phyloP scores from a whole-genome alignment of 2,329 filamentous ascomycete species.

The Ploettnerulaceae sp. region DNA sequence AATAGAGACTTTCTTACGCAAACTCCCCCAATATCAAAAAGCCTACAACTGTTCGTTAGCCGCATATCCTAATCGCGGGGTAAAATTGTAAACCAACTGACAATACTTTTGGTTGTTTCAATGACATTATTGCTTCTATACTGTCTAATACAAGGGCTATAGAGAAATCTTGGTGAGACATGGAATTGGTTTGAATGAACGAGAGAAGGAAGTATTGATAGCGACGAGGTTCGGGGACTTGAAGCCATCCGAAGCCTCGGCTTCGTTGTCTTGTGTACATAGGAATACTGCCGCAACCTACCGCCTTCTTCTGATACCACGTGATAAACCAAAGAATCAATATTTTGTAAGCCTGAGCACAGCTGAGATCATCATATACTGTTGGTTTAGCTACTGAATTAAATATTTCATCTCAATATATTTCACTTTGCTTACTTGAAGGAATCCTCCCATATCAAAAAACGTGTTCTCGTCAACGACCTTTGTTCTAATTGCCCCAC shows the following conservation, averaged over 20 bases:
- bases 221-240: background rate
- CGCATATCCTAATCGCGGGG: background rate
- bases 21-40: conserved; percentile 96
- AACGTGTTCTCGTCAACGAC: conserved; percentile 9
- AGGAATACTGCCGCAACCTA: too few relatives aligned
- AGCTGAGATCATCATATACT: background rate
- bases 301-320: too few relatives aligned
- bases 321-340: background rate
- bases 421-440: background rate
- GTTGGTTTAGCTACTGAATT: too few relatives aligned
- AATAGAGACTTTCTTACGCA: conserved; percentile 61
- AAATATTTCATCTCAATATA: too few relatives aligned
- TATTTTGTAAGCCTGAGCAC: background rate
- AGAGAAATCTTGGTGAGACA: conserved; percentile 32
- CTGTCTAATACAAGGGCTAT: conserved; percentile 30
- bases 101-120: conserved; percentile 50
- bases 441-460: background rate
- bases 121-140: conserved; percentile 36
- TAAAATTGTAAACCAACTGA: conserved; percentile 8
- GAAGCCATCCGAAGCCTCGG: conserved; percentile 19
- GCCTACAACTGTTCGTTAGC: conserved; percentile 26
- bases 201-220: conserved; percentile 2
- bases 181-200: conserved; percentile 12
- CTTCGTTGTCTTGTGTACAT: background rate
- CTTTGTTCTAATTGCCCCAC: conserved; percentile 1